These are phyloP conservation scores for Asterella californica DNA, from an alignment of 225 moss, liverwort and hornwort genomes.

Conservation along the genomic window DNA sequence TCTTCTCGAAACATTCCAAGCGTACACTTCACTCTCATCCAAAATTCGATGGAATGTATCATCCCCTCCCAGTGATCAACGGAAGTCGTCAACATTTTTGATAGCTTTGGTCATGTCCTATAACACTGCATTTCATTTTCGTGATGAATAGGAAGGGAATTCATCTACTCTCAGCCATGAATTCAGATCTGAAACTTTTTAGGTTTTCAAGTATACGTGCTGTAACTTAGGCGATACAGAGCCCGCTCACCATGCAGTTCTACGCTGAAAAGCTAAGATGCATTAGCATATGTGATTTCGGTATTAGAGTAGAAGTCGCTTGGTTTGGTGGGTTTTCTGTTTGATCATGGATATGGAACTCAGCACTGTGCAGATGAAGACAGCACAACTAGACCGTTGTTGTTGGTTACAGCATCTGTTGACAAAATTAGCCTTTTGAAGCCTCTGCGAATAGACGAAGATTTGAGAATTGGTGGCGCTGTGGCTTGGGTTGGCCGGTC, in stretches of 20 bases:
- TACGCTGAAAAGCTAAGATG: neutral
- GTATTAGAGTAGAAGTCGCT: neutral
- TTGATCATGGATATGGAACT: slow-evolving; percentile 12
- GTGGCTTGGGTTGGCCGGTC: slow-evolving; percentile 93
- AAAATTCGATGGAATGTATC: too few relatives aligned
- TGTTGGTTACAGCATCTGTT: slow-evolving; percentile 93
- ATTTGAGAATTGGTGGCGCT: slow-evolving; percentile 68
- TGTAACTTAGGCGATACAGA: neutral
- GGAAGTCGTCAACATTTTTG: too few relatives aligned
- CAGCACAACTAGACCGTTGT: slow-evolving; percentile 68
- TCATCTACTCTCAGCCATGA: neutral
- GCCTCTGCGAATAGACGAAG: slow-evolving; percentile 54
- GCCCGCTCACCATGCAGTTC: neutral
- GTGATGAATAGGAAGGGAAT: neutral
- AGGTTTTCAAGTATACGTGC: neutral
- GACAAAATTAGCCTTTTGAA: slow-evolving; percentile 89
- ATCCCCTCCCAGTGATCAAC: too few relatives aligned
- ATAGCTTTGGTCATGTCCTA: too few relatives aligned
- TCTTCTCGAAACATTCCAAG: too few relatives aligned
- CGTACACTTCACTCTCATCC: too few relatives aligned
- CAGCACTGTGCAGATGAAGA: slow-evolving; percentile 96
- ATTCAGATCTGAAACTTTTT: neutral
- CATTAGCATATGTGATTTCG: too few relatives aligned
- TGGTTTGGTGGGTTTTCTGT: neutral
- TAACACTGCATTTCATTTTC: too few relatives aligned